A percentile compares a stretch with the other conserved stretches of the same genome.
Evolutionary conservation across 192 early-diverging fungal species (phyloP).

Genomic region (Backusella luteola): DNA sequence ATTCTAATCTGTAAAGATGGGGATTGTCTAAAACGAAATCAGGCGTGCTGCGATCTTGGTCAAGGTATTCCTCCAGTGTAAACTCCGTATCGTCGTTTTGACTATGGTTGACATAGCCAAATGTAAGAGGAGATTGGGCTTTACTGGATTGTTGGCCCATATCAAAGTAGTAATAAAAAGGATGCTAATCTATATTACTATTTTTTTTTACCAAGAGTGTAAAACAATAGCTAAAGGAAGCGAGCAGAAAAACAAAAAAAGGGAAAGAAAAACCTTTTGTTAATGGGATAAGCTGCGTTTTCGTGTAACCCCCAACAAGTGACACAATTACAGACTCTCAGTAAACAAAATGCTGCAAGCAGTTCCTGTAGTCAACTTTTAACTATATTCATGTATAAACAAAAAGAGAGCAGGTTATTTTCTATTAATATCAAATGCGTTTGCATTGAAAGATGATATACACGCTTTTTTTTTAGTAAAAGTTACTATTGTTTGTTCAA

Average conservation of each 20-base stretch:
- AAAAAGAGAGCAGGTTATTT: not conserved
- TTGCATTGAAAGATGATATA: not conserved
- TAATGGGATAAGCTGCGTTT: not conserved
- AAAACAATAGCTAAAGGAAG: not conserved
- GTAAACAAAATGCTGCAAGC: slow-evolving; percentile 3
- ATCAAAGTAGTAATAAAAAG: not conserved
- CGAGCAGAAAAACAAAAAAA: not conserved
- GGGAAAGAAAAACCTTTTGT: not conserved
- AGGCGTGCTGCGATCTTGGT: not conserved
- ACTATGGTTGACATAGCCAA: slow-evolving; percentile 20
- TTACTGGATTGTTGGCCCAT: slow-evolving; percentile 29
- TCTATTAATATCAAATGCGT: not conserved
- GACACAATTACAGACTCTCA: not conserved
- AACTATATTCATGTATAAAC: not conserved
- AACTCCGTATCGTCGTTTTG: not conserved
- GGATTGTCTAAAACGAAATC: slow-evolving; percentile 25
- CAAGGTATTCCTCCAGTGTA: not conserved
- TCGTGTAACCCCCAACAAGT: not conserved
- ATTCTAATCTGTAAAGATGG: slow-evolving; percentile 20
- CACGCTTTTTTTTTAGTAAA: not conserved
- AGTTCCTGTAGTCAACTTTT: slow-evolving; percentile 3
- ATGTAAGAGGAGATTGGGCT: slow-evolving; percentile 19
- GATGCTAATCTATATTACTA: not conserved
- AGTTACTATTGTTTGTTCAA: not conserved
- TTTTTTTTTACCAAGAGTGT: not conserved